These are phyloP conservation scores for Suillus discolor DNA, from an alignment of 768 basidiomycete genomes.

Conservation along the genomic window DNA sequence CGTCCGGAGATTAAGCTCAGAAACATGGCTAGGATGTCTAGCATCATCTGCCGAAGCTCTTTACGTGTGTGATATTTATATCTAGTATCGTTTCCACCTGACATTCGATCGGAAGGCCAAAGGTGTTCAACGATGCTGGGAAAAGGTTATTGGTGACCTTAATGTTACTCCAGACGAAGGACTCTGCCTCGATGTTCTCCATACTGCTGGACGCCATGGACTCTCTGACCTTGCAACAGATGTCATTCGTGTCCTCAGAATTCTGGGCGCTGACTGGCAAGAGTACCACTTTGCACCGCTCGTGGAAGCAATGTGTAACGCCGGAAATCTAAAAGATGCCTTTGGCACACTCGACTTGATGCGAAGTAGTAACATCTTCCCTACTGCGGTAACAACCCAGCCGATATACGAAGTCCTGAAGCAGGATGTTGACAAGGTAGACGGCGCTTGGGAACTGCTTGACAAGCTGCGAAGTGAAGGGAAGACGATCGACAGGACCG, in stretches of 20 bases:
- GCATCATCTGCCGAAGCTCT: slow-evolving; percentile 61
- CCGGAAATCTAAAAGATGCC: slow-evolving; percentile 61
- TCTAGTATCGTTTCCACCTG: neutral
- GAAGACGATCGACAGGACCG: slow-evolving; percentile 52
- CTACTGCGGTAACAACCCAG: slow-evolving; percentile 51
- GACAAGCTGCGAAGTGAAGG: slow-evolving; percentile 60
- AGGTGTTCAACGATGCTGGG: slow-evolving; percentile 68
- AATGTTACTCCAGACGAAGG: slow-evolving; percentile 74
- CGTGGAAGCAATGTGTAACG: slow-evolving; percentile 70
- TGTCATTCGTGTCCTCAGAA: slow-evolving; percentile 58
- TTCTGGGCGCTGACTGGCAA: slow-evolving; percentile 47
- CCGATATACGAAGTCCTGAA: slow-evolving; percentile 55
- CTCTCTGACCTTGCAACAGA: slow-evolving; percentile 68
- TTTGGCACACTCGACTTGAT: slow-evolving; percentile 61
- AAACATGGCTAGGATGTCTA: slow-evolving; percentile 70
- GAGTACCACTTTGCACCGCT: slow-evolving; percentile 82
- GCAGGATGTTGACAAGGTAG: slow-evolving; percentile 53
- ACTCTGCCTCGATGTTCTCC: slow-evolving; percentile 64
- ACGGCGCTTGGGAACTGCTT: slow-evolving; percentile 63
- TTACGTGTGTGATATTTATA: slow-evolving; percentile 58
- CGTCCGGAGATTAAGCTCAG: slow-evolving; percentile 51
- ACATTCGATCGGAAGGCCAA: slow-evolving; percentile 49
- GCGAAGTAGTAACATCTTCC: slow-evolving; percentile 52
- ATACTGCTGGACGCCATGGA: slow-evolving; percentile 76
- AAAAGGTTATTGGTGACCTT: slow-evolving; percentile 52